Evolutionary conservation across 345 rosid genomes (phyloP).

Genomic region (Odontarrhena argentea): DNA sequence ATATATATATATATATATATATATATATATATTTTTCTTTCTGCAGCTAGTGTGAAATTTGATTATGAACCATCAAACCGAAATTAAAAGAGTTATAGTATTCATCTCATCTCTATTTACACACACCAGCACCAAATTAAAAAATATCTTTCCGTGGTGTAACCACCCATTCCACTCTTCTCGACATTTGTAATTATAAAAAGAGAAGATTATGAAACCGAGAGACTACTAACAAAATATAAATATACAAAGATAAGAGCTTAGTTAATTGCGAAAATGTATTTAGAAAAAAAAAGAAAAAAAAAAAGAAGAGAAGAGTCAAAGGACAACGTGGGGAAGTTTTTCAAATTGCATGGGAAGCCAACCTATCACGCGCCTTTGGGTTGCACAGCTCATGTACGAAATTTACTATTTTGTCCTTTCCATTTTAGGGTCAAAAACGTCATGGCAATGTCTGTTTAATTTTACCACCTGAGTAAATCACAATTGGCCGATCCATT

Average conservation of each 20-base stretch:
- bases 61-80: too few relatives aligned
- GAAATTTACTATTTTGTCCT: conserved; percentile 13
- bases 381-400: conserved; percentile 52
- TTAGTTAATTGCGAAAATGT: neutral
- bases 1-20: too few relatives aligned
- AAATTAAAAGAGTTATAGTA: too few relatives aligned
- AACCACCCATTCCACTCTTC: conserved; percentile 30
- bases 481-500: too few relatives aligned
- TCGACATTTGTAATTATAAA: conserved; percentile 29
- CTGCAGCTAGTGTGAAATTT: too few relatives aligned
- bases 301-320: conserved; percentile 45
- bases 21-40: too few relatives aligned
- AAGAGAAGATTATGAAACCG: conserved; percentile 30
- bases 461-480: too few relatives aligned
- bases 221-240: conserved; percentile 9
- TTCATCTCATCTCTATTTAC: conserved; percentile 2
- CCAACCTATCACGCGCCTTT: conserved; percentile 70
- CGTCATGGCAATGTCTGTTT: conserved; percentile 8
- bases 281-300: neutral
- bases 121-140: neutral
- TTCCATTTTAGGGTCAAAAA: conserved; percentile 11
- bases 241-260: conserved; percentile 23
- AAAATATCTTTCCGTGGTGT: conserved; percentile 21
- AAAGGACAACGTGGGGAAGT: conserved; percentile 54
- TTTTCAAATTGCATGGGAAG: conserved; percentile 47